phyloP scores from a whole-genome alignment of 768 basidiomycete species.

The Suillus clintonianus region DNA sequence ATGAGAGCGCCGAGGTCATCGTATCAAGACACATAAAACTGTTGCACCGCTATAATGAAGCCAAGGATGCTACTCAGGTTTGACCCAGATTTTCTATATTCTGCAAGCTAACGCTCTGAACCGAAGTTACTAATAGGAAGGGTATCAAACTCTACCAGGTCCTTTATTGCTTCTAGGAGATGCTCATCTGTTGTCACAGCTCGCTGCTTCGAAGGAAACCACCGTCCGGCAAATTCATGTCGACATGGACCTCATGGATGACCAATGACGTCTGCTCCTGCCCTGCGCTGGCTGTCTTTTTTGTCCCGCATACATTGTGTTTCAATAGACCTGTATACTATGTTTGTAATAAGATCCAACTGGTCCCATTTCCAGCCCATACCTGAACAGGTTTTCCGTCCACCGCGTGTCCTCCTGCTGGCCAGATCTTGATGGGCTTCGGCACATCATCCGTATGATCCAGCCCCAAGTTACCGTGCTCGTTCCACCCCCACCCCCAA shows the following conservation, averaged over 20 bases:
- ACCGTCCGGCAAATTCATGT: conserved; percentile 76
- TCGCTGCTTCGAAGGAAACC: conserved; percentile 68
- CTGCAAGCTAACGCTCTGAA: background rate
- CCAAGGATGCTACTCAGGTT: conserved; percentile 83
- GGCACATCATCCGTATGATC: no score
- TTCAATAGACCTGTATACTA: no score
- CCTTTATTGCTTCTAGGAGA: background rate
- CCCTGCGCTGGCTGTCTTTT: background rate
- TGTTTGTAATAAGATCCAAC: no score
- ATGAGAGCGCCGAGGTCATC: conserved; percentile 55
- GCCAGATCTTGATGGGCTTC: no score
- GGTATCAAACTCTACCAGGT: conserved; percentile 39
- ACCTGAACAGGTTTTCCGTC: no score
- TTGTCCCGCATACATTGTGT: no score
- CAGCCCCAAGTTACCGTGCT: no score
- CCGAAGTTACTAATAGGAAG: conserved; percentile 76
- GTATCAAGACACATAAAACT: conserved; percentile 70
- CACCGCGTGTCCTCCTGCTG: no score
- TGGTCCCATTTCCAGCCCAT: no score
- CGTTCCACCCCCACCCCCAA: no score
- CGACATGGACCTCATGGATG: conserved; percentile 62
- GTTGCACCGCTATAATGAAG: conserved; percentile 77
- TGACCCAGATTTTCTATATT: background rate
- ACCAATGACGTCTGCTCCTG: conserved; percentile 9
- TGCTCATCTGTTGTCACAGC: conserved; percentile 41